Base-by-base conservation (phyloP, 306 rosid species). In the Castanospermum australe region DNA sequence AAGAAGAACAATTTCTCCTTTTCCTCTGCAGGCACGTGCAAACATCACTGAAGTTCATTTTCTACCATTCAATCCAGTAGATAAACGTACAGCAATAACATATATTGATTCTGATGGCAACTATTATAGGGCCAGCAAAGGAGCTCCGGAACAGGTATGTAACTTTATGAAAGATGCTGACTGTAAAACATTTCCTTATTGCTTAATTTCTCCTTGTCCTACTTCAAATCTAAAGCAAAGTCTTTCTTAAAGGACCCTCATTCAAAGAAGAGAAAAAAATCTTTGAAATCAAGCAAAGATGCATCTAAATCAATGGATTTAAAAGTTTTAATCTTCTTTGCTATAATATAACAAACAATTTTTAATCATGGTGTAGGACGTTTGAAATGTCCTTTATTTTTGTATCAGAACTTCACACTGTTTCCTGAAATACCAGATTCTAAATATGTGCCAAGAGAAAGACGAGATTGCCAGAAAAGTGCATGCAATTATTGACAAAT, bases 101-200 rank as follows among this genome's bases (percentile, higher is more conserved):
- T 93, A 93, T 75, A 75, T 87, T 54, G 94, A 85, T 80, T 45
- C 88, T 57, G 84, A 91, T 50, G 96, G 94, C 22, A 89, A 89
- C 1, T 91, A 89, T 92, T 67, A 89, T 73, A 79, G 96, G 57
- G 91, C 96, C 67, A 93, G 89, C 89, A 91, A 93, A 88, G 97
- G 97, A 85, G 97, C 96, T 80, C 96, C 97, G 0, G 97, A 93
- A 80, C 97, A 93, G 97, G 97, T 93, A 78, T 52, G 55, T 18
- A 77, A 76, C 38, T 39, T 32, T 41, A 42, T 44, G 44, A 25
- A 48, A 80, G 56, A 54, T 32, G 63, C 51, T 17, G 20, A 77
- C n/a, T 15, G 33, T 57, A 5, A 51, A 24, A 18, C 56, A 63
- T 47, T 62, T 68, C 71, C 20, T 57, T 59, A 56, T 25, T 63